Evolutionary conservation across 1,284 basidiomycete species (phyloP).

Genomic region (Tremellales sp.): DNA sequence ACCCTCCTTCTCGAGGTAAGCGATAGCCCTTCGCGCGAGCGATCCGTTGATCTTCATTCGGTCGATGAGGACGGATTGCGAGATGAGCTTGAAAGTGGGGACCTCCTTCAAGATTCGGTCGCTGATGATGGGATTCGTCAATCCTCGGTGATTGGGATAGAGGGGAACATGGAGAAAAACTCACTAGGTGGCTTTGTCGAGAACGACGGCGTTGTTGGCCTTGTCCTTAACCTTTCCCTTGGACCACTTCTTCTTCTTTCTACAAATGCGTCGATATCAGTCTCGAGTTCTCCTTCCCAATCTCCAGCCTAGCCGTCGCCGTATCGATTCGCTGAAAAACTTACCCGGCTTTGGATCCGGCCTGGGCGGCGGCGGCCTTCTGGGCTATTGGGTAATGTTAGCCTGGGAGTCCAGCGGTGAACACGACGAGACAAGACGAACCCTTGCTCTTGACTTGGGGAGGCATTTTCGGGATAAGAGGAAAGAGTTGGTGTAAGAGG

Average conservation of each 20-base stretch:
- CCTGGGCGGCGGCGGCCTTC: constrained; percentile 50
- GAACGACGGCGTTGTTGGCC: constrained; percentile 79
- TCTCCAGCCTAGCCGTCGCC: background rate
- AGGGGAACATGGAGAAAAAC: constrained; percentile 9
- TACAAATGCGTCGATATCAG: constrained; percentile 10
- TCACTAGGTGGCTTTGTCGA: constrained; percentile 68
- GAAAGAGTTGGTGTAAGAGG: constrained; percentile 5
- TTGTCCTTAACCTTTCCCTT: constrained; percentile 99
- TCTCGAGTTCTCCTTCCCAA: background rate
- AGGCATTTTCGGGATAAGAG: constrained; percentile 27
- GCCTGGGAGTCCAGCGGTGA: constrained; percentile 14
- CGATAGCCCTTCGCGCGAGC: constrained; percentile 88
- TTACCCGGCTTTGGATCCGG: constrained; percentile 50
- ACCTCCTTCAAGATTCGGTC: constrained; percentile 99
- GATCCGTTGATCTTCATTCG: constrained; percentile 83
- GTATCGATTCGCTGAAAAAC: constrained; percentile 14
- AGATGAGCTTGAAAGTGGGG: constrained; percentile 99
- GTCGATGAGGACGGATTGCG: constrained; percentile 95
- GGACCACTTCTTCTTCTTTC: constrained; percentile 99
- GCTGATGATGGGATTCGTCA: constrained; percentile 53
- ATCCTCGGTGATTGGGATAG: background rate
- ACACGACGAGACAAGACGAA: constrained; percentile 5
- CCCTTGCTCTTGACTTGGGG: constrained; percentile 47
- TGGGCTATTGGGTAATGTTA: constrained; percentile 28
- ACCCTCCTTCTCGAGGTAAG: constrained; percentile 90